Evolutionary conservation across 208 protist species (phyloP), one percentile per base, ranked within the genome.

Genomic region (Trypanosoma vivax): DNA sequence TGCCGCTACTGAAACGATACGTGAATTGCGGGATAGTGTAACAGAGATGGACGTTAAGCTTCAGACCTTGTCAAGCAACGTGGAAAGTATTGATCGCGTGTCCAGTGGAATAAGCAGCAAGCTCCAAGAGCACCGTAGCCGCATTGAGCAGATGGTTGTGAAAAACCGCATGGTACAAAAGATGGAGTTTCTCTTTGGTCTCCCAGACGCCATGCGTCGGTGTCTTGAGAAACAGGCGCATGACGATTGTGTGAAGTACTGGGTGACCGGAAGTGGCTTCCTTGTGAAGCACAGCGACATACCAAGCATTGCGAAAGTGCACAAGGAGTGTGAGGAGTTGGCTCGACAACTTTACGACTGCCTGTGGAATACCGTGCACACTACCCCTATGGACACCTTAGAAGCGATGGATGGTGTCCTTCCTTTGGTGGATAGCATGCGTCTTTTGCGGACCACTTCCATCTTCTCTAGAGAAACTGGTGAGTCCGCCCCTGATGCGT

Each of bases 1-100:
- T 60, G 95, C 83, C 34, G 95, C 96, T 7, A 98, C 92, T 2
- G 96, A 98, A 58, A 97, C 96, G n/a, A 99, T 99, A 49, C 84
- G 87, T 30, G 83, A 94, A 43, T 94, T 97, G 88, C 73, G 80
- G 29, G 69, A 79, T 50, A 88, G 87, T 61, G 73, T 96, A n/a
- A 81, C 70, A 2, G 78, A 88, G 70, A 94, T 96, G 90, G 90
- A 93, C 49, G 54, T 73, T 5, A 88, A 88, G 58, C 60, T 94
- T 45, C 70, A 83, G 31, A 73, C 76, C 2, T 71, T 94, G n/a
- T 73, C 77, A 24, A 45, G 49, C 50, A 90, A 87, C 59, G 81
- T 94, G 42, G 58, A 63, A 23, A 69, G 66, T 19, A 86, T 91
- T n/a, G 81, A 91, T 51, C 41, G 19, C 16, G 62, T 89, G n/a